Evolutionary conservation across 345 rosid genomes (phyloP), one percentile per base, ranked within the genome.

Genomic region (Excoecaria agallocha): DNA sequence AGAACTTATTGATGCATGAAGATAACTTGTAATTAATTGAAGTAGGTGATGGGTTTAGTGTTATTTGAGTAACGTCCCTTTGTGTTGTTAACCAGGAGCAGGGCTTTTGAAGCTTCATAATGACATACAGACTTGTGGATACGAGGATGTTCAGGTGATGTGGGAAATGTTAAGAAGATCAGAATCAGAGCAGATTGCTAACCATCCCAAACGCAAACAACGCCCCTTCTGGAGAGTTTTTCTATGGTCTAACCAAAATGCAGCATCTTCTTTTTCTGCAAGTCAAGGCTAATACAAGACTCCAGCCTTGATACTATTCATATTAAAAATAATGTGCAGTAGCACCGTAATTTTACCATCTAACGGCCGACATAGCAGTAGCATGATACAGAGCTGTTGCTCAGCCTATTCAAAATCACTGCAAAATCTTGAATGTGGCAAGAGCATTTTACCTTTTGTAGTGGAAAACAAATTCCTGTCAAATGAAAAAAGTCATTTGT

Each of bases 61-160:
- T 2, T 30, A n/a, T n/a, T 2, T 6, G 16, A 19, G 16, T 56
- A 17, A 19, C 11, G 20, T 48, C 24, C 66, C 22, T 43, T 45
- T 37, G 1, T 19, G 60, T 16, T 8, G 72, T 38, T 59, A 13
- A 24, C 69, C 83, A 86, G 90, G 89, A 67, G 81, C 59, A 19
- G 88, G 89, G 45, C 83, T 87, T 41, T 78, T 89, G 83, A 87
- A 85, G 77, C 93, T 89, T 13, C 91, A 81, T 55, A 84, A 86
- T 66, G 93, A 87, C 76, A 84, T 89, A 62, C 89, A 87, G 66
- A 87, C 82, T 57, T 89, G 91, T 66, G 93, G 85, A 66, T 87
- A 89, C 59, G 83, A 87, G 69, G 93, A 89, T 70, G 88, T 89
- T 74, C 89, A 87, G 66, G 90, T 89, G 66, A 89, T 89, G 93